Conservation (phyloP, 192 early-diverging fungal species). For the Globomyces pollinis-pini region DNA sequence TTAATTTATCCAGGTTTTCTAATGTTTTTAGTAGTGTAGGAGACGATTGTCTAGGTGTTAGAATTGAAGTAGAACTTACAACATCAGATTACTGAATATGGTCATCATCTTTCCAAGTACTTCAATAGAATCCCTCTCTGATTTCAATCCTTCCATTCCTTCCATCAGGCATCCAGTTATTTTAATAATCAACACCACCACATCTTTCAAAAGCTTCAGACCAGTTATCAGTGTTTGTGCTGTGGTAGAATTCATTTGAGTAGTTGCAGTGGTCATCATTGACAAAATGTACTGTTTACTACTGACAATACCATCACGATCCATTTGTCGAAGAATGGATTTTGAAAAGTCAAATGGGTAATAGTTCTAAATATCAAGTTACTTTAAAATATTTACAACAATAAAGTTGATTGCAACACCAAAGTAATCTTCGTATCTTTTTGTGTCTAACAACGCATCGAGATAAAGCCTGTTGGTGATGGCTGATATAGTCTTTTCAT, state of each 20-base stretch:
- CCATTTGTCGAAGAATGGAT: slow-evolving; percentile 19
- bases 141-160: slow-evolving; percentile 22
- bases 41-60: not conserved
- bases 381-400: slow-evolving; percentile 15
- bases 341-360: slow-evolving; percentile 24
- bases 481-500: slow-evolving; percentile 33
- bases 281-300: slow-evolving; percentile 23
- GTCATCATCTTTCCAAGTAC: slow-evolving; percentile 12
- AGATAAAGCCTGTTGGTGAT: slow-evolving; percentile 34
- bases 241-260: slow-evolving; percentile 11
- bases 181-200: slow-evolving; percentile 21
- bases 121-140: slow-evolving; percentile 17
- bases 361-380: not conserved
- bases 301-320: slow-evolving; percentile 12
- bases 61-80: not conserved
- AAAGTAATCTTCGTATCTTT: slow-evolving; percentile 41
- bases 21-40: not conserved
- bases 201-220: slow-evolving; percentile 23
- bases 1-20: slow-evolving; percentile 4
- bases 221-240: slow-evolving; percentile 13
- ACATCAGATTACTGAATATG: slow-evolving; percentile 10
- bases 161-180: slow-evolving; percentile 27
- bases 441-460: slow-evolving; percentile 28
- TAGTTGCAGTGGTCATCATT: slow-evolving; percentile 12
- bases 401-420: slow-evolving; percentile 26